Evolutionary conservation across 345 rosid species (phyloP), one percentile per base, ranked within the genome.

Genomic region (Brassica incana): DNA sequence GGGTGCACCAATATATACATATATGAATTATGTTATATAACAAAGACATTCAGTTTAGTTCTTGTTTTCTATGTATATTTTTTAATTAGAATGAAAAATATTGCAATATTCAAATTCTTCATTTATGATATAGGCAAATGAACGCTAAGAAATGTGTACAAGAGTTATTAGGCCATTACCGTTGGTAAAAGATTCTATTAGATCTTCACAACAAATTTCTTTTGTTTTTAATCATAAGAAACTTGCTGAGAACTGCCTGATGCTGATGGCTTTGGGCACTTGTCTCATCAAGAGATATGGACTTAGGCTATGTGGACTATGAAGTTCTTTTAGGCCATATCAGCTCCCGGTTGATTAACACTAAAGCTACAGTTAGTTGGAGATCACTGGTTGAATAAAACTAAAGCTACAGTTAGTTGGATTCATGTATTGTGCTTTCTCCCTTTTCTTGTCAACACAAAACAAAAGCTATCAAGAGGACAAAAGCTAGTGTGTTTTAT

Each of bases 401-500:
- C 32, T 29, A 29, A 29, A 29, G 32, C 32, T 23, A 4, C 32
- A 29, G 32, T 29, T 4, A 29, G 25, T 54, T 54, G 45, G 58
- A 35, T 65, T 25, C 62, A 72, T 66, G 63, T 72, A 60, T 71
- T 77, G n/a, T 33, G 30, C 20, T 64, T 12, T 8, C 5, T 60
- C 38, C 38, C 8, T 38, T 61, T 23, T 15, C 38, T 56, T 8
- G 11, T 25, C 9, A 36, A 27, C 38, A 33, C 16, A 35, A 25
- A 54, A 52, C 38, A 58, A 64, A 78, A 59, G 50, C 40, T 59
- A 54, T 10, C 25, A 38, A 67, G 78, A 73, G 65, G 69, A 78
- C 56, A 48, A 79, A 79, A 73, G 73, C 69, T 52, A 63, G 50
- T 80, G 70, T 62, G 71, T 79, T 77, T 79, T 52, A 65, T 80